Conservation (phyloP, 2,329 filamentous ascomycete genomes). For the Grosmannia serpens region DNA sequence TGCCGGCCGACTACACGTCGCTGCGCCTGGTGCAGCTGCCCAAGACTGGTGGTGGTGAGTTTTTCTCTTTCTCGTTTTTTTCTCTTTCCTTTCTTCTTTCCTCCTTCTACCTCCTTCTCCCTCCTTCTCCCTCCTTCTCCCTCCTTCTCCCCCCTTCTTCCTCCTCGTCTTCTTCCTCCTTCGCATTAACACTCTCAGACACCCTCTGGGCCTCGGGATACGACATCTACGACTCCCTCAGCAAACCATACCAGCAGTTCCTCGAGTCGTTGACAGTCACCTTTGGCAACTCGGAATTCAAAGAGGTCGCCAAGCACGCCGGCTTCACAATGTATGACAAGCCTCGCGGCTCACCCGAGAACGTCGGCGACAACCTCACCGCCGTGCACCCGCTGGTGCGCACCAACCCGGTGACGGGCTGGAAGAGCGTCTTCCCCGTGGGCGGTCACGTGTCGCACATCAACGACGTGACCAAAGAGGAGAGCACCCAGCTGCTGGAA, state of each 20-base stretch:
- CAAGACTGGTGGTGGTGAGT: slow-evolving; percentile 27
- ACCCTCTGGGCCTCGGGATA: slow-evolving; percentile 30
- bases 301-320: slow-evolving; percentile 21
- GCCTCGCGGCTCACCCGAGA: slow-evolving; percentile 18
- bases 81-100: too few relatives aligned
- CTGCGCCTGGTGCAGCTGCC: slow-evolving; percentile 31
- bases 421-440: slow-evolving; percentile 22
- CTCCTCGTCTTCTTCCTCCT: neutral
- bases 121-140: too few relatives aligned
- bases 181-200: slow-evolving; percentile 9
- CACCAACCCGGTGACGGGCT: slow-evolving; percentile 21
- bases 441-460: slow-evolving; percentile 16
- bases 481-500: slow-evolving; percentile 11
- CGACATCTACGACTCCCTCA: slow-evolving; percentile 26
- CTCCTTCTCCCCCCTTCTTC: neutral
- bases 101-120: neutral
- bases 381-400: slow-evolving; percentile 14
- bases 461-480: slow-evolving; percentile 22
- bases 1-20: slow-evolving; percentile 34
- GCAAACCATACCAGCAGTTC: slow-evolving; percentile 15
- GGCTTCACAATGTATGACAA: slow-evolving; percentile 22
- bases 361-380: slow-evolving; percentile 9
- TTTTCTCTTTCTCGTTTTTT: neutral
- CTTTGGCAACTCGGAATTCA: slow-evolving; percentile 21
- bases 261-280: slow-evolving; percentile 18